Conservation (phyloP, 805 yeast genomes). For the Hanseniaspora mollemarum region DNA sequence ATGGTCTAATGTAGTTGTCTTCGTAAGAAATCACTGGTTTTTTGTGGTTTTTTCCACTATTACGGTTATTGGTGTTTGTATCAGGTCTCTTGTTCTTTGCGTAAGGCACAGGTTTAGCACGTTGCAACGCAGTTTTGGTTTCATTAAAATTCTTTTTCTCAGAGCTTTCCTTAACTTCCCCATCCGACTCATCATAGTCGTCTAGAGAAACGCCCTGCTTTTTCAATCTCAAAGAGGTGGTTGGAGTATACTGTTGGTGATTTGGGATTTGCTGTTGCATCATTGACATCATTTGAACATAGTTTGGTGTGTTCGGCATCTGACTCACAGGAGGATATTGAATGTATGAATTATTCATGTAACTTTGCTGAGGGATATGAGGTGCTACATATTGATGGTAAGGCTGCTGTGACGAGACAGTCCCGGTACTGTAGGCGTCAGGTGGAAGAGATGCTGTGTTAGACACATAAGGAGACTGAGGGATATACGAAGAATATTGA, state of each 20-base stretch:
- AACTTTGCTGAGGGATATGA: neutral
- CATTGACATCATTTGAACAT: slow-evolving; percentile 6
- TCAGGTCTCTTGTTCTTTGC: neutral
- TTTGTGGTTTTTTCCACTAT: neutral
- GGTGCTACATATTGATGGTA: neutral
- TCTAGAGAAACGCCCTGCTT: slow-evolving; percentile 7
- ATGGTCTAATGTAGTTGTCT: slow-evolving; percentile 7
- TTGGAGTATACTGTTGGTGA: neutral
- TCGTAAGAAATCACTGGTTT: slow-evolving; percentile 13
- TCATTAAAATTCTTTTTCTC: neutral
- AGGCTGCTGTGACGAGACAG: neutral
- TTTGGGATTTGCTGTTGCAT: neutral
- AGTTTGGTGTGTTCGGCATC: slow-evolving; percentile 6
- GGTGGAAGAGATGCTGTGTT: neutral
- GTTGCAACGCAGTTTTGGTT: neutral
- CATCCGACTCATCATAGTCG: slow-evolving; percentile 8
- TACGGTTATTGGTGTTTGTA: neutral
- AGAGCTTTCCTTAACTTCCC: neutral
- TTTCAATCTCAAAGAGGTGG: neutral
- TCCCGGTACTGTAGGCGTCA: neutral
- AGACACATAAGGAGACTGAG: neutral
- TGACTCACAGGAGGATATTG: neutral
- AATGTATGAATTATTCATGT: neutral
- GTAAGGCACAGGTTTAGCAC: neutral
- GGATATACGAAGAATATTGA: neutral